Evolutionary conservation across 2,329 filamentous ascomycete genomes (phyloP).

Genomic region (Epichloe typhina): DNA sequence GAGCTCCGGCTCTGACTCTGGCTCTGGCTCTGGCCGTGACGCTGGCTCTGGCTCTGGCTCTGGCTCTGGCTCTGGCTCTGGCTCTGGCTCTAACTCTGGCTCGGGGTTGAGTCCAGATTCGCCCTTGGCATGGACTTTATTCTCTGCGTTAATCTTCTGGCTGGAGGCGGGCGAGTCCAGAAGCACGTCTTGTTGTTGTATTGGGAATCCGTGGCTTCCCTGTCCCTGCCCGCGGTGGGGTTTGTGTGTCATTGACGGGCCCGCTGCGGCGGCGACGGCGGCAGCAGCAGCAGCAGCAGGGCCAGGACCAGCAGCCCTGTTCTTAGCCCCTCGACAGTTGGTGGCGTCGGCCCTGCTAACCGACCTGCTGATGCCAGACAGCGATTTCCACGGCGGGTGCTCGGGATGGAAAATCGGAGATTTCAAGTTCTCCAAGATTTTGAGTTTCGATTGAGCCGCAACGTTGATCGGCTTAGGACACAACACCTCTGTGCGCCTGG

Average conservation of each 20-base stretch:
- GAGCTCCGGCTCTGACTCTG: neutral
- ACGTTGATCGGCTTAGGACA: conserved; percentile 6
- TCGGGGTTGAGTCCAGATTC: neutral
- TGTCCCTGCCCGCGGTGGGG: neutral
- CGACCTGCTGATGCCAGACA: conserved; percentile 2
- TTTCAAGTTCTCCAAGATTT: conserved; percentile 5
- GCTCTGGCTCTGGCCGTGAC: neutral
- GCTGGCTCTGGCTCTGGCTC: neutral
- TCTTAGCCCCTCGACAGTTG: neutral
- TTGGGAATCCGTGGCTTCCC: neutral
- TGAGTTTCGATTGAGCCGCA: conserved; percentile 3
- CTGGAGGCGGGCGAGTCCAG: neutral
- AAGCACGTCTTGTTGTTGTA: neutral
- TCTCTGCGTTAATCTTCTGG: no score
- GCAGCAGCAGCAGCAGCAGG: no score
- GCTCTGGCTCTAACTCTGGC: neutral
- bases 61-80: neutral
- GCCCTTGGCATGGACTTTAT: neutral
- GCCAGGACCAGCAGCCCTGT: neutral
- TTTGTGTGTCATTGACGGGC: neutral
- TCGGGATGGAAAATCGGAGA: neutral
- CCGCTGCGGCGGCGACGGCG: neutral
- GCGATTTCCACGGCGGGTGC: neutral
- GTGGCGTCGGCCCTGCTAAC: neutral
- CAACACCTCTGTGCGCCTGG: conserved; percentile 1